Base-by-base conservation (phyloP, 805 yeast genomes). In the Starmerella stigmatis region DNA sequence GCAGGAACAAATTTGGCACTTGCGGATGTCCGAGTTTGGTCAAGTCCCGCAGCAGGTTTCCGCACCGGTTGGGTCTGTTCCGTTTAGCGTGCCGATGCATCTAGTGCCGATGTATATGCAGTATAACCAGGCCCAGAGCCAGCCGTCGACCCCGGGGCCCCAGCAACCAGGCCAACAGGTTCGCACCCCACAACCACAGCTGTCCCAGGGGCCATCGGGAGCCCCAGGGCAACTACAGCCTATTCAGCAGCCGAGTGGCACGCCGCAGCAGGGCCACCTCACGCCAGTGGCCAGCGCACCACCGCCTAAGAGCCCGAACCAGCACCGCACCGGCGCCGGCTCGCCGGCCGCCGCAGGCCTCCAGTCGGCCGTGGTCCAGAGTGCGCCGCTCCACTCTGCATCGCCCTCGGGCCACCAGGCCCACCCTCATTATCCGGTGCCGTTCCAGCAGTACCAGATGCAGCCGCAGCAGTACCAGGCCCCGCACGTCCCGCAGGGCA, bases 21-120 rank as follows among this genome's bases (percentile, higher is more conserved):
- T 11, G 39, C 39, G 22, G 16, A 48, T 48, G 51, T 45, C 51
- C n/a, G 45, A 45, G 39, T 45, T 39, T 42, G 51, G 51, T 21
- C 51, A 48, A 23, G 34, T 38, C n/a, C 51, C 51, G 19, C 51
- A 36, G 31, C 51, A 41, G 15, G 20, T 34, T n/a, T 32, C 46
- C 12, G 39, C 48, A 21, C 30, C 48, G 4, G 43, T 45, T 19
- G 50, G 50, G 3, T 7, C 47, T 11, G 22, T 46, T 11, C 47
- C 44, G 15, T 43, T 38, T 19, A 47, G 44, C 28, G 32, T 41
- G n/a, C 48, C 45, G 10, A 38, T 44, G 43, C 44, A 40, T 28
- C 30, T 41, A 34, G 26, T 41, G 13, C 46, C 48, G 7, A 41
- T 44, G 46, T 44, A 44, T 15, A 28, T 44, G 37, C 50, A 39